A percentile compares a stretch with the other conserved stretches of the same genome.
Evolutionary conservation across 192 early-diverging fungal genomes (phyloP).

Genomic region (Podila epigama): DNA sequence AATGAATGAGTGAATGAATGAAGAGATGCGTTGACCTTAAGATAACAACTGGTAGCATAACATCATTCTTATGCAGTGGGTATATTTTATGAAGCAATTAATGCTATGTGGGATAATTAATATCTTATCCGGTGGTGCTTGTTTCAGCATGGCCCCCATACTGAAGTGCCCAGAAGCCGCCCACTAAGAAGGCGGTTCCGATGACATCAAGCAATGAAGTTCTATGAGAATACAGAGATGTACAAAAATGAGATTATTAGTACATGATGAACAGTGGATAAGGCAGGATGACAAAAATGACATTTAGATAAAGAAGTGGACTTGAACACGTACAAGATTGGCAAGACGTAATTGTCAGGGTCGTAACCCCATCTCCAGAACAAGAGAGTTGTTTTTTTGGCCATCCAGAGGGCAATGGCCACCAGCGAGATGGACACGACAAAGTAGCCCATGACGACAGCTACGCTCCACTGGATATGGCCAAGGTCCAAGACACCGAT

Average conservation of each 20-base stretch:
- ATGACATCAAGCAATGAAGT: slow-evolving; percentile 77
- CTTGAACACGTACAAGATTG: slow-evolving; percentile 53
- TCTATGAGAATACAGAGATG: slow-evolving; percentile 29
- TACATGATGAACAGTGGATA: no score
- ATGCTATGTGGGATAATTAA: no score
- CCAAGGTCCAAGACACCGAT: slow-evolving; percentile 20
- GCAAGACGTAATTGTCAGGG: slow-evolving; percentile 77
- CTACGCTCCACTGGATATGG: slow-evolving; percentile 24
- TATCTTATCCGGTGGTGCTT: no score
- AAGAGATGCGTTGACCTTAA: no score
- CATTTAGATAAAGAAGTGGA: not conserved
- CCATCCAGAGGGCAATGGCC: slow-evolving; percentile 62
- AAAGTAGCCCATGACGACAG: slow-evolving; percentile 3
- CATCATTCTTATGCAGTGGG: no score
- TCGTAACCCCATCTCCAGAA: slow-evolving; percentile 79
- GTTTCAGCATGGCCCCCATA: slow-evolving; percentile 9
- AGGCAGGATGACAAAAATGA: not conserved
- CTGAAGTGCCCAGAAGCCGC: slow-evolving; percentile 48
- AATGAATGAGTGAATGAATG: no score
- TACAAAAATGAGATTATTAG: not conserved
- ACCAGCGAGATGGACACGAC: slow-evolving; percentile 33
- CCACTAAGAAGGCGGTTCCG: slow-evolving; percentile 67
- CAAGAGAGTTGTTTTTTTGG: slow-evolving; percentile 58
- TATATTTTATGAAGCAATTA: no score
- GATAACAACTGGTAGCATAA: no score